Percentiles rank a stretch among this genome's conserved stretches.
Evolutionary conservation across 2,329 filamentous ascomycete species (phyloP).

Genomic region (Diaporthe sp.): DNA sequence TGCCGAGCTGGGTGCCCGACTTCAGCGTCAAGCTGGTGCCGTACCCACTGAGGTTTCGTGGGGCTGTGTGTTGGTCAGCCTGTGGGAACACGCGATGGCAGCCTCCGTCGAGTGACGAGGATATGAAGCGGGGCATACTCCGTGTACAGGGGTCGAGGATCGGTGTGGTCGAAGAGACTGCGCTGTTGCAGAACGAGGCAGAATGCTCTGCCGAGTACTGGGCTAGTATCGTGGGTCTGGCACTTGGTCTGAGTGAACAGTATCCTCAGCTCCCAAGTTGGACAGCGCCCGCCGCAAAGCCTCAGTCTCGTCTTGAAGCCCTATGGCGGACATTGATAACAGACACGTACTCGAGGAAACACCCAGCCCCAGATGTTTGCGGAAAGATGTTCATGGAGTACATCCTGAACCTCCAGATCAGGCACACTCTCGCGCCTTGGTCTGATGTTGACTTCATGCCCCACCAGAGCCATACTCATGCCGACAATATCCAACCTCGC

Average conservation of each 20-base stretch:
- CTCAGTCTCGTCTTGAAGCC: neutral
- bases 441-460: constrained; percentile 34
- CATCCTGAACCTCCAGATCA: constrained; percentile 36
- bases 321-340: constrained; percentile 2
- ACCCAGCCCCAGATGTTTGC: neutral
- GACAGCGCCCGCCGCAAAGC: neutral
- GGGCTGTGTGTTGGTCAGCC: constrained; percentile 2
- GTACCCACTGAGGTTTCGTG: constrained; percentile 28
- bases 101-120: constrained; percentile 1
- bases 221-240: neutral
- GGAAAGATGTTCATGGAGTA: constrained; percentile 28
- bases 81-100: neutral
- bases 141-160: neutral
- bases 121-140: neutral
- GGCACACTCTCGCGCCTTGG: constrained; percentile 31
- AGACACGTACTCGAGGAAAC: neutral
- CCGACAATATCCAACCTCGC: neutral
- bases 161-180: neutral
- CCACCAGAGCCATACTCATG: constrained; percentile 27
- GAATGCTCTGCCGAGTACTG: constrained; percentile 5
- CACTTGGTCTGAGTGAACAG: neutral
- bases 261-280: neutral
- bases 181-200: neutral
- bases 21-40: constrained; percentile 26
- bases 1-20: constrained; percentile 37